phyloP scores from a whole-genome alignment of 345 rosid genomes.

The Hypericum perforatum region DNA sequence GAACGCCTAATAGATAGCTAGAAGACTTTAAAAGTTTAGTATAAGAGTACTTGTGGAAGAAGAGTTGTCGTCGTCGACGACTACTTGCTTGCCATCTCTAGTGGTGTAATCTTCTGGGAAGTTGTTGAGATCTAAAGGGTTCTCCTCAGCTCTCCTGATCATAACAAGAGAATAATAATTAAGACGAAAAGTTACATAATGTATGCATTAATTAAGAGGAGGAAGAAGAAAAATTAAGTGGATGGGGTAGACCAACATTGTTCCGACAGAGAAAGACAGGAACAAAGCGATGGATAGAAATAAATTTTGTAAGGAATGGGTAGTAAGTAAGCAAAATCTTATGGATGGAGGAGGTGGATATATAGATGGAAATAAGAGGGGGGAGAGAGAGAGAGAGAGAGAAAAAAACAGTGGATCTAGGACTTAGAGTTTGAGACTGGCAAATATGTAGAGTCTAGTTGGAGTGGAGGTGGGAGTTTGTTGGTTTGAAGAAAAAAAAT shows the following conservation, averaged over 20 bases:
- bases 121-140: conserved; percentile 92
- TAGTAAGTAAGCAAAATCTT: conserved; percentile 10
- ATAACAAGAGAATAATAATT: neutral
- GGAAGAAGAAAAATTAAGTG: neutral
- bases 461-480: conserved; percentile 38
- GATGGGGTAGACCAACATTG: conserved; percentile 64
- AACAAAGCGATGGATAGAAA: conserved; percentile 20
- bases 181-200: conserved; percentile 5
- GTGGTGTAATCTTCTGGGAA: conserved; percentile 63
- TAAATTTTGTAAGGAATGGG: neutral
- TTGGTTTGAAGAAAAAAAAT: too few species aligned
- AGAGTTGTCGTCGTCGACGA: conserved; percentile 32
- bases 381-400: too few species aligned
- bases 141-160: conserved; percentile 68
- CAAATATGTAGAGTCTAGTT: conserved; percentile 46
- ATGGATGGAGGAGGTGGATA: conserved; percentile 35
- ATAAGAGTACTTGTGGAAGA: conserved; percentile 47
- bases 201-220: conserved; percentile 14
- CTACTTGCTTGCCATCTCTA: conserved; percentile 42
- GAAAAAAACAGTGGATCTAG: conserved; percentile 6
- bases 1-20: too few species aligned
- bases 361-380: conserved; percentile 33
- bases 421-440: conserved; percentile 70
- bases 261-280: conserved; percentile 38
- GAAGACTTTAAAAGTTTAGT: too few species aligned